phyloP scores from a whole-genome alignment of 805 yeast genomes.

The Candida mattraensis region DNA sequence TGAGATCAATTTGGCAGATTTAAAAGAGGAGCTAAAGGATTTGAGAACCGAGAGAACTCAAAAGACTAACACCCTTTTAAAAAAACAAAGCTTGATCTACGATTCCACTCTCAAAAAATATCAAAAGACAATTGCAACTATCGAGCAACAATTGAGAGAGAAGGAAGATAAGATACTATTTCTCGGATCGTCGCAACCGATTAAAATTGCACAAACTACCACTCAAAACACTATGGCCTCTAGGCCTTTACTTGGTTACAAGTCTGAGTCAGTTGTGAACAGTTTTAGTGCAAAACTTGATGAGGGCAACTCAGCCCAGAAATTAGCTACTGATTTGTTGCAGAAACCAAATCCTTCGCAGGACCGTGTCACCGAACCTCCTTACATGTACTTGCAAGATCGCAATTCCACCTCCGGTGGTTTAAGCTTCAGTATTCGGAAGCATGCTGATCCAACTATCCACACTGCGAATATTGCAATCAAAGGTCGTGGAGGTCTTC shows the following conservation, averaged over 20 bases:
- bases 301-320: too few relatives aligned
- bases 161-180: slow-evolving; percentile 20
- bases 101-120: slow-evolving; percentile 14
- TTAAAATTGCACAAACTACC: slow-evolving; percentile 19
- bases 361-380: too few relatives aligned
- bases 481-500: slow-evolving; percentile 29
- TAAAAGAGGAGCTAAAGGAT: slow-evolving; percentile 3
- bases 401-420: too few relatives aligned
- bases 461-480: slow-evolving; percentile 17
- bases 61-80: slow-evolving; percentile 1
- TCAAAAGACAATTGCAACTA: slow-evolving; percentile 3
- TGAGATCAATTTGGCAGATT: neutral
- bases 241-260: too few relatives aligned
- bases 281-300: too few relatives aligned
- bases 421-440: slow-evolving; percentile 13
- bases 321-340: too few relatives aligned
- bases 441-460: slow-evolving; percentile 17
- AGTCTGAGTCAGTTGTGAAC: too few relatives aligned
- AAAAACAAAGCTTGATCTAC: slow-evolving; percentile 6
- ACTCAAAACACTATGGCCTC: slow-evolving; percentile 1
- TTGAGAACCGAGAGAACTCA: slow-evolving; percentile 1
- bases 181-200: slow-evolving; percentile 25
- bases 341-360: too few relatives aligned
- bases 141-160: slow-evolving; percentile 13
- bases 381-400: too few relatives aligned